Conservation (phyloP, 2,329 filamentous ascomycete species). For the Arthrobotrys pseudoclavata region DNA sequence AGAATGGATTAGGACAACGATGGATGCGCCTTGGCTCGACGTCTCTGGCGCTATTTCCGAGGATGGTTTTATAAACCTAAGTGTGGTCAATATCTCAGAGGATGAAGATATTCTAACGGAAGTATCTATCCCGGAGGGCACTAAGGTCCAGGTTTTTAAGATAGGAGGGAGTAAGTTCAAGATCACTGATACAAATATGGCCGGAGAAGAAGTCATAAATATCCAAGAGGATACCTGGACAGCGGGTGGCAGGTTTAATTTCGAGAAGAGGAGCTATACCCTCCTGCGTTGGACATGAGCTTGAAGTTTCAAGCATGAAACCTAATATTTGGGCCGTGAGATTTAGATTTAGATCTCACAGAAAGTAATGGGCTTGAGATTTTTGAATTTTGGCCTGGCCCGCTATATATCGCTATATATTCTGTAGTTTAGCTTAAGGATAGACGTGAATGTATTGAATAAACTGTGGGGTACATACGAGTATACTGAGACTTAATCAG, state of each 20-base stretch:
- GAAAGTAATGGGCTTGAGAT: neutral
- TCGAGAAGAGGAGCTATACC: slow-evolving; percentile 79
- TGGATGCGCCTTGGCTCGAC: slow-evolving; percentile 79
- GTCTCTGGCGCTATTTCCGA: slow-evolving; percentile 73
- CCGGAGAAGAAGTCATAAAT: slow-evolving; percentile 74
- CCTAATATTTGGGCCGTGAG: neutral
- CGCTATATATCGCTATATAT: too few relatives aligned
- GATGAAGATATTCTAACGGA: slow-evolving; percentile 73
- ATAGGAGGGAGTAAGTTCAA: slow-evolving; percentile 73
- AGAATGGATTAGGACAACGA: slow-evolving; percentile 74
- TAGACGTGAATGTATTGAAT: too few relatives aligned
- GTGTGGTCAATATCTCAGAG: slow-evolving; percentile 80
- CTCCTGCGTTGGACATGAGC: slow-evolving; percentile 68
- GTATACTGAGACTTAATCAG: too few relatives aligned
- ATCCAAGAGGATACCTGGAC: slow-evolving; percentile 76
- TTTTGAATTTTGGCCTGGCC: neutral
- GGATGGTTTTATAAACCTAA: slow-evolving; percentile 75
- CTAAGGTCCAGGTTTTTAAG: slow-evolving; percentile 73
- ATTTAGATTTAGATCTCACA: neutral
- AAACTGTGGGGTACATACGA: too few relatives aligned
- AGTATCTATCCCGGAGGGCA: slow-evolving; percentile 69
- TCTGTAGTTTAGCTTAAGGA: too few relatives aligned
- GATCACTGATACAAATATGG: slow-evolving; percentile 72
- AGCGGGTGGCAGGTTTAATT: slow-evolving; percentile 74
- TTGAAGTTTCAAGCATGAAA: neutral